Percentiles rank a stretch among this genome's conserved stretches.
phyloP scores from a whole-genome alignment of 2,329 filamentous ascomycete species.

The Diaporthe citriasiana region DNA sequence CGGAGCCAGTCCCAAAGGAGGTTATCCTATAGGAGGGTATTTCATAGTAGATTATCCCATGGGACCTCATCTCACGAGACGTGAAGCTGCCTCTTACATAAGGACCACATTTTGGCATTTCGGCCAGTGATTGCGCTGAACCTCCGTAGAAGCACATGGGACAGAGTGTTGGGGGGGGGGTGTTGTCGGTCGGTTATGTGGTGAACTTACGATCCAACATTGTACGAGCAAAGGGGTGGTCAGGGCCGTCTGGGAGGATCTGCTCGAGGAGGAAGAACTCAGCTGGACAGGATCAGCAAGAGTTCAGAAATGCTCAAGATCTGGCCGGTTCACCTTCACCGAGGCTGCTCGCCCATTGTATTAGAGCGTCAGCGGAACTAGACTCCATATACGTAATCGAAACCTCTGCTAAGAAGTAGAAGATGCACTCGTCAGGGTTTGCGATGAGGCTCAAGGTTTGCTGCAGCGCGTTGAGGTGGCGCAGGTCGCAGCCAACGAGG shows the following conservation, averaged over 20 bases:
- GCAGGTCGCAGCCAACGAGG: conserved; percentile 86
- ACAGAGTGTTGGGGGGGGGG: neutral
- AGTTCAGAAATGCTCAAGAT: neutral
- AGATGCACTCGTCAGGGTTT: conserved; percentile 68
- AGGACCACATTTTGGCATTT: neutral
- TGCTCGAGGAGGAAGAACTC: conserved; percentile 92
- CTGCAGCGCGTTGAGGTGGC: conserved; percentile 74
- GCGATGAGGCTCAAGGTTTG: conserved; percentile 70
- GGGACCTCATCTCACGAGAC: neutral
- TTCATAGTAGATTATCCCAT: neutral
- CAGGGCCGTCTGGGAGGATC: conserved; percentile 80
- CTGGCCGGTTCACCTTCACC: conserved; percentile 67
- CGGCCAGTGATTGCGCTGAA: neutral
- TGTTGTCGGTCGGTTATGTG: neutral
- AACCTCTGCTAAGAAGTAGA: conserved; percentile 90
- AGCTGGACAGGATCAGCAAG: conserved; percentile 61
- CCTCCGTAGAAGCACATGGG: neutral
- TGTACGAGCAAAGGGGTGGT: conserved; percentile 87
- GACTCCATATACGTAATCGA: conserved; percentile 92
- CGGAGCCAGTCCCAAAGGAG: too few species aligned
- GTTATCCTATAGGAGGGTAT: neutral
- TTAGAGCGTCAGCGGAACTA: conserved; percentile 78
- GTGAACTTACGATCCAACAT: conserved; percentile 75
- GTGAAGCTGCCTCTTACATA: too few species aligned
- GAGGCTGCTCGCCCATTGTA: conserved; percentile 82